Percentiles rank a stretch among this genome's conserved stretches.
Evolutionary conservation across 1,284 basidiomycete genomes (phyloP).

Genomic region (Apiotrichum mycotoxinovorans): DNA sequence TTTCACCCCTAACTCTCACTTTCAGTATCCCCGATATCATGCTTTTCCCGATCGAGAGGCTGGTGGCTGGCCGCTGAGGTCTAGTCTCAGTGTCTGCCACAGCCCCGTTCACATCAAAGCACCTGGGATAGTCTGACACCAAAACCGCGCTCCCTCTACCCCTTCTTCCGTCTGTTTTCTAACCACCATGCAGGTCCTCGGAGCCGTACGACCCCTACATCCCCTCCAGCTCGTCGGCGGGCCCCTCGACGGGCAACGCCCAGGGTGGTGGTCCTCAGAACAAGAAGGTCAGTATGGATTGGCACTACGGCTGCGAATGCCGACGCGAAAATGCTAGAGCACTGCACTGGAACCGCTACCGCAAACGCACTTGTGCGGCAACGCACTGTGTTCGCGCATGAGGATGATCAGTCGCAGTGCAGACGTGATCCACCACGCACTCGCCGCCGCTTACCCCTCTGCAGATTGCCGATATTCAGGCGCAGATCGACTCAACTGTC

Average conservation of each 20-base stretch:
- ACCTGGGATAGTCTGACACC: too few relatives aligned
- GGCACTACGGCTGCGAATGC: too few relatives aligned
- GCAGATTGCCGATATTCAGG: constrained; percentile 87
- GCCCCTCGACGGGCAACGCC: constrained; percentile 19
- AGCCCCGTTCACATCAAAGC: too few relatives aligned
- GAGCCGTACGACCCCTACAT: constrained; percentile 96
- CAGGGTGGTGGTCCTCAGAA: constrained; percentile 53
- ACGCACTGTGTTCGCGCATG: too few relatives aligned
- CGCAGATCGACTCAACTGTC: constrained; percentile 90
- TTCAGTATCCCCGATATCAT: too few relatives aligned
- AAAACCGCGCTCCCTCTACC: not conserved
- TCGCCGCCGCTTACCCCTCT: not conserved
- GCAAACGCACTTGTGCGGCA: too few relatives aligned
- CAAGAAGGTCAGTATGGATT: constrained; percentile 52
- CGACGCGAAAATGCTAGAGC: not conserved
- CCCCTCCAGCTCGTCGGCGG: constrained; percentile 64
- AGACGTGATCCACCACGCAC: too few relatives aligned
- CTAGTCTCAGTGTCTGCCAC: too few relatives aligned
- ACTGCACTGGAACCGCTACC: not conserved
- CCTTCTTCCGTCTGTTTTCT: too few relatives aligned
- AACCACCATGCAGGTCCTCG: constrained; percentile 37
- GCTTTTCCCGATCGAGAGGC: too few relatives aligned
- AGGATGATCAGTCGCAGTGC: too few relatives aligned
- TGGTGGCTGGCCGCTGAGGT: too few relatives aligned
- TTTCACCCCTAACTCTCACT: not conserved